A percentile compares a stretch with the other conserved stretches of the same genome.
These are phyloP conservation scores for Melampsora larici-populina DNA, from an alignment of 1,284 basidiomycete genomes.

Conservation along the genomic window DNA sequence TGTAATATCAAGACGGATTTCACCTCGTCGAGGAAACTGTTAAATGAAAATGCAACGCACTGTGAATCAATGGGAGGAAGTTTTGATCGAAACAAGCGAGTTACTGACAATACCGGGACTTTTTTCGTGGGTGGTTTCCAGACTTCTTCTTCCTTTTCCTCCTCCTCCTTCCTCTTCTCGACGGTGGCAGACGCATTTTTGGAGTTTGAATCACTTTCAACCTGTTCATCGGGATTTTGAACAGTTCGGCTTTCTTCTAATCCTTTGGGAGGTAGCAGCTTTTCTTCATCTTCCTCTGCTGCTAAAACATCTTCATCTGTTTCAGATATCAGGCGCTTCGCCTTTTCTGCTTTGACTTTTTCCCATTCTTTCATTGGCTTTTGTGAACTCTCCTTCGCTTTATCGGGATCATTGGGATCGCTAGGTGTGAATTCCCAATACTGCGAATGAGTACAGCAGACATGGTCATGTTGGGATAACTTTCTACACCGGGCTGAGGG, in stretches of 20 bases:
- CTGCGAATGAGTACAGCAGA: neutral
- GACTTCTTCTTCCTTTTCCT: neutral
- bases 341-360: neutral
- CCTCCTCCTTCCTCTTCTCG: neutral
- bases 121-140: slow-evolving; percentile 37
- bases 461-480: neutral
- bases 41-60: neutral
- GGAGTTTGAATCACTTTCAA: neutral
- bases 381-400: slow-evolving; percentile 4
- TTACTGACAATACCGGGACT: slow-evolving; percentile 31
- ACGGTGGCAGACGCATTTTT: neutral
- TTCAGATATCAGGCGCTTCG: neutral
- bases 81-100: neutral
- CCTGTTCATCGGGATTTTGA: neutral
- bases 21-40: slow-evolving; percentile 35
- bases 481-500: neutral
- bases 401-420: slow-evolving; percentile 9
- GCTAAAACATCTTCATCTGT: neutral
- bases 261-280: neutral
- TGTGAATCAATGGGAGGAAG: neutral
- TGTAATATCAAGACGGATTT: neutral
- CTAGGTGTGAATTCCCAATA: slow-evolving; percentile 37
- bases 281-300: neutral
- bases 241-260: slow-evolving; percentile 27
- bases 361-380: slow-evolving; percentile 34